Evolutionary conservation across 257 asterid genomes (phyloP).

Genomic region (Rauvolfia tetraphylla): DNA sequence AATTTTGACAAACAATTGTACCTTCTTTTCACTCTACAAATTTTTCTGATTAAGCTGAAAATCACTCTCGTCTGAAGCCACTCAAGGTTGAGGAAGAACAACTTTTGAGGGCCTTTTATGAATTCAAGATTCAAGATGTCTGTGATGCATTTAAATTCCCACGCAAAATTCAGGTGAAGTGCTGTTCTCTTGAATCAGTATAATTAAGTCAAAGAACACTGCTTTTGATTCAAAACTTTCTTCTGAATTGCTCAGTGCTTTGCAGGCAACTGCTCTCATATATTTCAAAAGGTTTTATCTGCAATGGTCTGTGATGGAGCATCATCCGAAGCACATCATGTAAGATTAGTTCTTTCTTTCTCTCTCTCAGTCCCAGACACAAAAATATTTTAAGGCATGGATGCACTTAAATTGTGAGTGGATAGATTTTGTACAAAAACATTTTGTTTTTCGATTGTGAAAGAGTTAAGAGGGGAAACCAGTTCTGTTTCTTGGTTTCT

Average conservation of each 20-base stretch:
- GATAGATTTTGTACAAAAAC: not conserved
- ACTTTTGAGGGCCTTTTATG: slow-evolving; percentile 80
- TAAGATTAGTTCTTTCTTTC: slow-evolving; percentile 16
- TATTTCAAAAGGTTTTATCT: slow-evolving; percentile 93
- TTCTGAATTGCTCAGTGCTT: slow-evolving; percentile 20
- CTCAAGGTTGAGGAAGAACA: slow-evolving; percentile 90
- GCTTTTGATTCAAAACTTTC: slow-evolving; percentile 19
- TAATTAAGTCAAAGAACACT: slow-evolving; percentile 3
- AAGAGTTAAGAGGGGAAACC: not conserved
- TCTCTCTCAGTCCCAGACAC: not conserved
- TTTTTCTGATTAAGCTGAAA: slow-evolving; percentile 54
- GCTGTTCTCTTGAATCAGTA: slow-evolving; percentile 18
- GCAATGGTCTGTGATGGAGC: slow-evolving; percentile 99
- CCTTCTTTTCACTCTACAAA: slow-evolving; percentile 7
- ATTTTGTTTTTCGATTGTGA: not conserved
- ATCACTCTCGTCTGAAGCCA: slow-evolving; percentile 75
- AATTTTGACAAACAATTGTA: not conserved
- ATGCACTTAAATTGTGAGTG: not conserved
- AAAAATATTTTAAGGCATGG: not conserved
- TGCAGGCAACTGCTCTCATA: slow-evolving; percentile 96
- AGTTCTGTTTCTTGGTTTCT: not conserved
- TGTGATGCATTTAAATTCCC: slow-evolving; percentile 98
- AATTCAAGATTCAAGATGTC: slow-evolving; percentile 92
- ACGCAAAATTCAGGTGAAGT: slow-evolving; percentile 80
- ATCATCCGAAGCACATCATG: slow-evolving; percentile 96